phyloP scores from a whole-genome alignment of 116 monocot genomes.

The Phalaenopsis hybrid region DNA sequence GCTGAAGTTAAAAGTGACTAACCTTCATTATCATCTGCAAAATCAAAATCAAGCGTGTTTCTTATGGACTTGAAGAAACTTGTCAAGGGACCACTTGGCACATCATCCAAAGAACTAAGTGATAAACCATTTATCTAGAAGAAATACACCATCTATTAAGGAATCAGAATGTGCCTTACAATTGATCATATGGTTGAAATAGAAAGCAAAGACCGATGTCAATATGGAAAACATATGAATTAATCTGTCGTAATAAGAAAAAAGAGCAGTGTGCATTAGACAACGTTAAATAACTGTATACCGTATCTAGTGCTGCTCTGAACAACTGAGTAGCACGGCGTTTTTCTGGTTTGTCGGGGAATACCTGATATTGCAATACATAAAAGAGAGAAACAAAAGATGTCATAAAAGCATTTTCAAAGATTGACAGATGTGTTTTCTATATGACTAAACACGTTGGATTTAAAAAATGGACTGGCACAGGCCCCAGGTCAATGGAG shows the following conservation, averaged over 20 bases:
- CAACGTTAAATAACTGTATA: conserved; percentile 13
- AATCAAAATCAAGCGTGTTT: conserved; percentile 91
- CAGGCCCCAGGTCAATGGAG: background rate
- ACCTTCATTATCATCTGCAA: conserved; percentile 83
- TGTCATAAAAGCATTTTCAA: background rate
- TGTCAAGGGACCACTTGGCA: conserved; percentile 61
- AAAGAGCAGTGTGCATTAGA: background rate
- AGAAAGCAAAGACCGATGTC: conserved; percentile 2
- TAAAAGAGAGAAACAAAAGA: background rate
- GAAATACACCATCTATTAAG: conserved; percentile 5
- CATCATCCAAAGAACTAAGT: conserved; percentile 83
- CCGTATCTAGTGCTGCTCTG: conserved; percentile 64
- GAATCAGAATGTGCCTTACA: background rate
- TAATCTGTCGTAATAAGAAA: background rate
- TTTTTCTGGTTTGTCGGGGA: conserved; percentile 95
- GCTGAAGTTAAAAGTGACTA: conserved; percentile 6
- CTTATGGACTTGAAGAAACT: conserved; percentile 79
- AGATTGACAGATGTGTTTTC: background rate
- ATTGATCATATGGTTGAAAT: background rate
- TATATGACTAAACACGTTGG: background rate
- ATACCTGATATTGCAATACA: conserved; percentile 46
- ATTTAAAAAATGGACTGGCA: background rate
- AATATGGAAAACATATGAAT: background rate
- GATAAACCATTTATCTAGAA: conserved; percentile 68
- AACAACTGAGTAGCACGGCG: conserved; percentile 83